phyloP scores from a whole-genome alignment of 495 filamentous ascomycete species.

The Penicillium canescens region DNA sequence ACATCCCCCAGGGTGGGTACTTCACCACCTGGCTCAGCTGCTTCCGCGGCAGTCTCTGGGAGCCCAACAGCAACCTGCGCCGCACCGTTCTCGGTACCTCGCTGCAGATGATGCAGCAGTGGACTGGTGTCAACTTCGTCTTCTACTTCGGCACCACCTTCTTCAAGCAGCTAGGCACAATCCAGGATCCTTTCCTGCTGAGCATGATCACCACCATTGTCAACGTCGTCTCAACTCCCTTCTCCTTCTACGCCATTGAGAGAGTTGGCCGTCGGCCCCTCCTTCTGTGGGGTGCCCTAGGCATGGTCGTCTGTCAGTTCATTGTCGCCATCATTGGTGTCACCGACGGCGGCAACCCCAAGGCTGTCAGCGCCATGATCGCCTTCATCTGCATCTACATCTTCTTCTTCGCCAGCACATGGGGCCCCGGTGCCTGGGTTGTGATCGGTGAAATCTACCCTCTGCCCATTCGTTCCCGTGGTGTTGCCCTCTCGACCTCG shows the following conservation, averaged over 20 bases:
- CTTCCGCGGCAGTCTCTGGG: conserved; percentile 64
- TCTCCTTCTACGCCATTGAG: conserved; percentile 84
- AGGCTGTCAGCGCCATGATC: conserved; percentile 65
- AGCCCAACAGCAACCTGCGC: conserved; percentile 63
- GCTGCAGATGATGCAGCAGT: conserved; percentile 80
- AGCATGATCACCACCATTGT: conserved; percentile 78
- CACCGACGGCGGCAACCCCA: conserved; percentile 48
- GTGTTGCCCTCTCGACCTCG: conserved; percentile 77
- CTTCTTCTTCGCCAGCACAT: conserved; percentile 75
- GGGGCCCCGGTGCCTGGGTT: conserved; percentile 77
- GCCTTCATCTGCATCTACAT: conserved; percentile 77
- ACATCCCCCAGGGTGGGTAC: conserved; percentile 60
- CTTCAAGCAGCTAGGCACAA: conserved; percentile 66
- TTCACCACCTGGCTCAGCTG: conserved; percentile 62
- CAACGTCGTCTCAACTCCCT: conserved; percentile 79
- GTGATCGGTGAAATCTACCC: conserved; percentile 88
- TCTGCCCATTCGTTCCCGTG: conserved; percentile 76
- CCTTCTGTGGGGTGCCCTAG: conserved; percentile 73
- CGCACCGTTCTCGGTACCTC: conserved; percentile 75
- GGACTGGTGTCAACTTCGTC: conserved; percentile 90
- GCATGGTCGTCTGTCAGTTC: conserved; percentile 86
- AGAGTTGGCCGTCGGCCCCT: conserved; percentile 76
- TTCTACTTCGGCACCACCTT: conserved; percentile 88
- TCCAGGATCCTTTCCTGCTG: conserved; percentile 75
- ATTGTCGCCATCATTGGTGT: conserved; percentile 77